Conservation (phyloP, 441 rosid genomes). For the Sinapis alba region DNA sequence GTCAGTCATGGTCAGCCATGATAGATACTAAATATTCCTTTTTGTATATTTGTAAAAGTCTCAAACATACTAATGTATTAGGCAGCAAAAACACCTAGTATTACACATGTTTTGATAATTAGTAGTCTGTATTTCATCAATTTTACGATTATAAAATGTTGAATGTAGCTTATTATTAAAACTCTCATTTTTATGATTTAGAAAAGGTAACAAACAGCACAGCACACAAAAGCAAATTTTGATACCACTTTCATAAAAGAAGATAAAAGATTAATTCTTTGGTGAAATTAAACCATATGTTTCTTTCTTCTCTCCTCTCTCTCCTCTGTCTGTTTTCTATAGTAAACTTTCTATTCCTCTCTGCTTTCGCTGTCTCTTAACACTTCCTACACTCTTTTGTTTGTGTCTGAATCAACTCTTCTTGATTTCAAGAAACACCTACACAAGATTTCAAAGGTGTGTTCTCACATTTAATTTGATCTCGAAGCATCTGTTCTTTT, state of each 20-base stretch:
- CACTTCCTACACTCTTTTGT: slow-evolving; percentile 6
- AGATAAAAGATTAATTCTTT: not conserved
- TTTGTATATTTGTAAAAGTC: not conserved
- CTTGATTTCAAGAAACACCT: slow-evolving; percentile 13
- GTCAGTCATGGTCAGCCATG: not conserved
- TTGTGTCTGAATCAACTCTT: slow-evolving; percentile 15
- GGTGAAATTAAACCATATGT: not conserved
- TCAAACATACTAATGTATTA: not conserved
- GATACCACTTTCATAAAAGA: slow-evolving; percentile 12
- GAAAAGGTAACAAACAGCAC: slow-evolving; percentile 13
- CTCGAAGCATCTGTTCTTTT: slow-evolving; percentile 6
- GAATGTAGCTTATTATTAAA: slow-evolving; percentile 5
- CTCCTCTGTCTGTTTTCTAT: not conserved
- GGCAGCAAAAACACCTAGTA: not conserved
- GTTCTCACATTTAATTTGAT: not conserved
- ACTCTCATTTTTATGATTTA: slow-evolving; percentile 14
- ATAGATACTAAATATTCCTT: not conserved
- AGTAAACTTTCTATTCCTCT: not conserved
- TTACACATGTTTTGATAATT: not conserved
- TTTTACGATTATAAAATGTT: not conserved
- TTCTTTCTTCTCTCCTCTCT: not conserved
- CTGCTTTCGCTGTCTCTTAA: not conserved
- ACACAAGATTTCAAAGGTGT: slow-evolving; percentile 23
- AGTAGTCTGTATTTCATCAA: not conserved
- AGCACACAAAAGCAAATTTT: slow-evolving; percentile 28